Conservation (phyloP, 352 stramenopile species). For the Hyaloperonospora arabidopsidis region DNA sequence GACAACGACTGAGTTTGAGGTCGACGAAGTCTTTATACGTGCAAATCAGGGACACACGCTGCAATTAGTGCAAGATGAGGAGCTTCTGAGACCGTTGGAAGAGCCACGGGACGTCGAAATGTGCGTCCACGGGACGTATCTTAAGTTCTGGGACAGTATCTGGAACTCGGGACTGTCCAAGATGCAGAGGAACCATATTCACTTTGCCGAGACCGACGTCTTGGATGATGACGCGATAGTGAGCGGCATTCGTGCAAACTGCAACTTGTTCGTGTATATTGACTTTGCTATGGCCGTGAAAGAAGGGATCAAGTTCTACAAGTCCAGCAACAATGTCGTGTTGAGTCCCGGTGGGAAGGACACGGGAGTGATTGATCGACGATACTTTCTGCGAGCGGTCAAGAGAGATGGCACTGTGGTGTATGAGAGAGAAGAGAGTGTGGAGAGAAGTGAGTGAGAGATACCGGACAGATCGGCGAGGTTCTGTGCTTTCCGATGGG, state of each 20-base stretch:
- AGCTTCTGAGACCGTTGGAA: conserved; percentile 62
- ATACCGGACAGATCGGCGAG: no score
- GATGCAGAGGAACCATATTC: conserved; percentile 84
- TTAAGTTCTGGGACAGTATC: conserved; percentile 64
- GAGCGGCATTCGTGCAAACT: conserved; percentile 66
- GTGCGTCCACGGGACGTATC: conserved; percentile 79
- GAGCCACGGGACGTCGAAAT: conserved; percentile 31
- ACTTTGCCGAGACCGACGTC: conserved; percentile 59
- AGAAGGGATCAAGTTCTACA: conserved; percentile 76
- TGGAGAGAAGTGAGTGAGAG: background rate
- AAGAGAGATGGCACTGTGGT: conserved; percentile 42
- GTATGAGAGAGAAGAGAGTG: conserved; percentile 32
- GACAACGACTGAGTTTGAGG: conserved; percentile 38
- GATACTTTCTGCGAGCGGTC: conserved; percentile 62
- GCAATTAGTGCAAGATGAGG: conserved; percentile 50
- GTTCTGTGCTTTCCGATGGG: no score
- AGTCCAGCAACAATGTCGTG: conserved; percentile 81
- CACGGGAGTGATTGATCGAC: conserved; percentile 34
- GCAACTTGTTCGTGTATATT: conserved; percentile 71
- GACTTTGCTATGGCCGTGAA: conserved; percentile 45
- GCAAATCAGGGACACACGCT: conserved; percentile 80
- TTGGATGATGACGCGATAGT: conserved; percentile 45
- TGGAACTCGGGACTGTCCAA: conserved; percentile 44
- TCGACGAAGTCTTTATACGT: conserved; percentile 46
- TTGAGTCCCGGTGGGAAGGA: conserved; percentile 53